Evolutionary conservation across 495 filamentous ascomycete species (phyloP).

Genomic region (Neurospora sp.): DNA sequence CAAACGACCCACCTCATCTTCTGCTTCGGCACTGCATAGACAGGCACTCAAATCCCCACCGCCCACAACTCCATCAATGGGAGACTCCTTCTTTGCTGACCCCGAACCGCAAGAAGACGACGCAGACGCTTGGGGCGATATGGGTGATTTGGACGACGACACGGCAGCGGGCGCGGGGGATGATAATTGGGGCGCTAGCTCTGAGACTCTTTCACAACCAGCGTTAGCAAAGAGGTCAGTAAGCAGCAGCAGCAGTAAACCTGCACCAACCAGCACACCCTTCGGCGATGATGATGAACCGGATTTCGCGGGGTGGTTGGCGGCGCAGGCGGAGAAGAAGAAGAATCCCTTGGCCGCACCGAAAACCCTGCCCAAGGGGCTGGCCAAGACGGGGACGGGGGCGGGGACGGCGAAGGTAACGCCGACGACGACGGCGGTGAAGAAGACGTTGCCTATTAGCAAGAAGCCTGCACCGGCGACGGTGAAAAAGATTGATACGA

Average conservation of each 20-base stretch:
- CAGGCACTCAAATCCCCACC: conserved; percentile 42
- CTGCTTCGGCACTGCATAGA: conserved; percentile 43
- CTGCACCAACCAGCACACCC: conserved; percentile 28
- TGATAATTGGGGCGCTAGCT: conserved; percentile 32
- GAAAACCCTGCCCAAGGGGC: conserved; percentile 66
- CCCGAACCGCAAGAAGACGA: conserved; percentile 35
- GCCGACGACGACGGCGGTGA: conserved; percentile 11
- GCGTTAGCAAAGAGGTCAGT: conserved; percentile 12
- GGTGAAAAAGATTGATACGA: conserved; percentile 4
- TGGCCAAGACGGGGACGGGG: conserved; percentile 46
- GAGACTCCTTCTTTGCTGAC: conserved; percentile 35
- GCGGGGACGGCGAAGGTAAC: conserved; percentile 26
- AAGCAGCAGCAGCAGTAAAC: conserved; percentile 12
- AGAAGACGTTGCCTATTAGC: conserved; percentile 6
- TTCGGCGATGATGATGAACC: conserved; percentile 81
- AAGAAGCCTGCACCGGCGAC: conserved; percentile 1
- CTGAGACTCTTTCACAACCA: conserved; percentile 32
- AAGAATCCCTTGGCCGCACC: conserved; percentile 26
- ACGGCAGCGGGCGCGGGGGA: conserved; percentile 33
- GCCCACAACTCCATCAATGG: conserved; percentile 29
- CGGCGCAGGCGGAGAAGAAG: conserved; percentile 71
- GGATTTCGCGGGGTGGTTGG: conserved; percentile 89
- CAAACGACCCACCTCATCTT: conserved; percentile 20
- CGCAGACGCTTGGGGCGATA: conserved; percentile 65
- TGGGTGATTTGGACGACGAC: conserved; percentile 49